A percentile compares a stretch with the other conserved stretches of the same genome.
Conservation (phyloP, 306 rosid species). For the Calophaca sinica region DNA sequence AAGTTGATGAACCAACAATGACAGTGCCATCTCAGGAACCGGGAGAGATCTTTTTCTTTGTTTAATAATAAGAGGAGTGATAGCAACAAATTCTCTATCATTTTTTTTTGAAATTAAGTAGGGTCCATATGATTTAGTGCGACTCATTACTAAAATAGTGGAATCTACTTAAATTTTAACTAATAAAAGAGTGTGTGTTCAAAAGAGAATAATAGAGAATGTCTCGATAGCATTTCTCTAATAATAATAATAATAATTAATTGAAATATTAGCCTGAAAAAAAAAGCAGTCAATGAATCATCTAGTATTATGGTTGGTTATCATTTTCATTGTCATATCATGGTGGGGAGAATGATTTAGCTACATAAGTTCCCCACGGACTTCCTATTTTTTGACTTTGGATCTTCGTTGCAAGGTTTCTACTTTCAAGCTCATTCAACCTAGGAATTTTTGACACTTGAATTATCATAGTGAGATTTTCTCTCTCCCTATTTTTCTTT, state of each 20-base stretch:
- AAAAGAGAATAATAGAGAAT: too few species aligned
- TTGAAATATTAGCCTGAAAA: neutral
- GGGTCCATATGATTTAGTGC: too few species aligned
- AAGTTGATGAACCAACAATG: constrained; percentile 45
- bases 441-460: constrained; percentile 19
- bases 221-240: too few species aligned
- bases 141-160: too few species aligned
- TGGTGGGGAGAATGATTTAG: constrained; percentile 39
- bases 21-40: constrained; percentile 41
- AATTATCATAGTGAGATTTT: constrained; percentile 43
- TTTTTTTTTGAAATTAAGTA: too few species aligned
- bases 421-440: neutral
- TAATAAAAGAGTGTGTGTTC: too few species aligned
- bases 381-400: constrained; percentile 50
- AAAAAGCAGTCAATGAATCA: neutral
- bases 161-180: too few species aligned
- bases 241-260: neutral
- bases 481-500: neutral
- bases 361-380: constrained; percentile 49
- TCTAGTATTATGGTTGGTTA: neutral
- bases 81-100: too few species aligned
- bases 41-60: constrained; percentile 8
- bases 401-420: constrained; percentile 10
- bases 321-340: neutral
- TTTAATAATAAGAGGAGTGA: too few species aligned